phyloP scores from a whole-genome alignment of 768 basidiomycete species.

The Lentinus brumalis region DNA sequence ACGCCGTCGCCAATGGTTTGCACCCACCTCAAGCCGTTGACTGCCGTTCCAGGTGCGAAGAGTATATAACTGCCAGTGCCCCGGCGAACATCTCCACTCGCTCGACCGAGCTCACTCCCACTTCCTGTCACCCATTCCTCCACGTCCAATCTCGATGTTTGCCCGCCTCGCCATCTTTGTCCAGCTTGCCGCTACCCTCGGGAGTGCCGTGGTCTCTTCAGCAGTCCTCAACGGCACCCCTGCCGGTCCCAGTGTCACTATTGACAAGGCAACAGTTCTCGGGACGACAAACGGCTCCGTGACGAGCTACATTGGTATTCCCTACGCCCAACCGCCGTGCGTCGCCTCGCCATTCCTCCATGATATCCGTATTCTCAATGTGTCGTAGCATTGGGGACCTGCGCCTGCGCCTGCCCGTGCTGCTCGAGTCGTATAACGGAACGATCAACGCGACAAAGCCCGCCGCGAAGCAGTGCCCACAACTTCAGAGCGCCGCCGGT shows the following conservation, averaged over 20 bases:
- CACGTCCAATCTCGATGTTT: neutral
- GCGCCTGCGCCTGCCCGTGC: conserved; percentile 6
- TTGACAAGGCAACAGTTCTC: conserved; percentile 26
- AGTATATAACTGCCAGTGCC: too few species aligned
- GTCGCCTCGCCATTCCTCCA: conserved; percentile 32
- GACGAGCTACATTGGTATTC: conserved; percentile 29
- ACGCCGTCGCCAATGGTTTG: too few species aligned
- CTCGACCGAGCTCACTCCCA: too few species aligned
- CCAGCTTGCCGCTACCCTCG: neutral
- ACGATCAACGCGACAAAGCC: conserved; percentile 8
- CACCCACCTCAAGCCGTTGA: too few species aligned
- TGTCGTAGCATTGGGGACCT: conserved; percentile 1
- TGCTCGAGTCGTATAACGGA: neutral
- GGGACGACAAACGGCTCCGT: conserved; percentile 16
- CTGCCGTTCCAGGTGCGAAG: too few species aligned
- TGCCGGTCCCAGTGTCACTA: conserved; percentile 12
- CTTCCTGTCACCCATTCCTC: too few species aligned
- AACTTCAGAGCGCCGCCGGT: conserved; percentile 16
- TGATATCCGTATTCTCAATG: neutral
- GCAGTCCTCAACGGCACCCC: neutral
- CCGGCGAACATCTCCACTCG: too few species aligned
- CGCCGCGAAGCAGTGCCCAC: conserved; percentile 25
- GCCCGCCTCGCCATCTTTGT: neutral
- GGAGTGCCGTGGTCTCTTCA: neutral
- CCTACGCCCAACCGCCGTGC: conserved; percentile 36